Base-by-base conservation (phyloP, 2,329 filamentous ascomycete species). In the Lachnellula occidentalis region DNA sequence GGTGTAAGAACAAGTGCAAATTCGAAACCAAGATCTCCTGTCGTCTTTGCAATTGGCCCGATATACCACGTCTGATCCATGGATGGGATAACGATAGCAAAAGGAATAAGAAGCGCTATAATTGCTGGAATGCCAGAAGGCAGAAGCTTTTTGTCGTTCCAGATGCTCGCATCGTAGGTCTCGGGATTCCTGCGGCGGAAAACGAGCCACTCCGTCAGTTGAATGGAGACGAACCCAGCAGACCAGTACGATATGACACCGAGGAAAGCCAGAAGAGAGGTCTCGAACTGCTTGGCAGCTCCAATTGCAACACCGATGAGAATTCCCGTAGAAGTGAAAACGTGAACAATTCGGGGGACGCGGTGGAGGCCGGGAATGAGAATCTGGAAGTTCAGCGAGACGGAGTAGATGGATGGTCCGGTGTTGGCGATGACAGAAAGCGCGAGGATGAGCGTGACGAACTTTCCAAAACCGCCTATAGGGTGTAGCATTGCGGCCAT, bases 1-100 rank as follows among this genome's bases (percentile, higher is more conserved):
- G 68, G 69, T 4, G 72, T 73, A 11, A 77, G 65, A 24, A 74
- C 73, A 61, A 85, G 78, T 0, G 82, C 82, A 67, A 83, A 70
- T 70, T 86, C 83, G 53, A 86, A 85, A 0, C 83, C 83, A 64
- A 87, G 78, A 58, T 87, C 83, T 0, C 83, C 83, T 11, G 82
- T 83, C 36, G 62, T 76, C 67, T 75, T 69, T 0, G 81, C 82
- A 60, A 86, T 79, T 0, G 82, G 82, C 0, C 82, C 82, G 8
- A 74, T 78, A 63, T 77, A 85, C 81, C 81, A 85, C 4, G 75
- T 77, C 67, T 83, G 79, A 9, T 73, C 74, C 77, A 85, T 85
- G 34, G 77, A 79, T 0, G 82, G 82, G 6, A 85, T 72, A 2
- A 85, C 75, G 8, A 85, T 58, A 5, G 60, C 73, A 60, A 75